These are phyloP conservation scores for Aspergillus felis DNA, from an alignment of 2,329 filamentous ascomycete species.

Conservation along the genomic window DNA sequence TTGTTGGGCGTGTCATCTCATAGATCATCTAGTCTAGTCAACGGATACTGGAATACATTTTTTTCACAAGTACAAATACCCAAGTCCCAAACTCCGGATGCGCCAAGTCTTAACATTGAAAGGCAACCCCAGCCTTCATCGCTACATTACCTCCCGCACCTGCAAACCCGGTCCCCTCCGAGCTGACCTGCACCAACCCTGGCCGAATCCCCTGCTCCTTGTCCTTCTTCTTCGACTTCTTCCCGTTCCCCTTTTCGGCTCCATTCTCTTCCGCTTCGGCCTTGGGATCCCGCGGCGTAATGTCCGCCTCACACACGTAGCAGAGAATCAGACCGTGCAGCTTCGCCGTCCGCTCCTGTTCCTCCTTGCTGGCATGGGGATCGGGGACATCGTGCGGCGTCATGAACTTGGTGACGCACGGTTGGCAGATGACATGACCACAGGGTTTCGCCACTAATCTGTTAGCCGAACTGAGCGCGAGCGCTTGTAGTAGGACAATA, in stretches of 20 bases:
- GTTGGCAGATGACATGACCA: constrained; percentile 85
- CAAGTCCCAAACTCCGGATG: background rate
- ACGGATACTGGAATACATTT: background rate
- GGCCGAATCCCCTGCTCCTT: constrained; percentile 57
- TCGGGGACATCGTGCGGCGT: constrained; percentile 52
- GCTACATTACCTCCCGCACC: constrained; percentile 80
- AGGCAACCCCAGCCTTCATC: constrained; percentile 72
- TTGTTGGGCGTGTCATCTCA: background rate
- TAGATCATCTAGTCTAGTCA: background rate
- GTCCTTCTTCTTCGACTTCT: constrained; percentile 36
- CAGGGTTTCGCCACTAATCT: constrained; percentile 70
- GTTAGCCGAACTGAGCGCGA: background rate
- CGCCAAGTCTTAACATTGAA: constrained; percentile 63
- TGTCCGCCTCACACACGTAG: constrained; percentile 79
- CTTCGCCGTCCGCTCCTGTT: constrained; percentile 32
- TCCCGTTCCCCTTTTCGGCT: constrained; percentile 19
- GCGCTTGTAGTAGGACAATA: constrained; percentile 1
- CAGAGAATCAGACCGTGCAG: constrained; percentile 57
- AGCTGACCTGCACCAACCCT: constrained; percentile 73
- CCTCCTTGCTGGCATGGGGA: constrained; percentile 57
- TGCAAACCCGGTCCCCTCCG: constrained; percentile 90
- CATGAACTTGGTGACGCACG: constrained; percentile 81
- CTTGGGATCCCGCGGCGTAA: constrained; percentile 50
- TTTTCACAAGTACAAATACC: background rate
- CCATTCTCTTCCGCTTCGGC: constrained; percentile 11